A percentile compares a stretch with the other conserved stretches of the same genome.
Evolutionary conservation across 2,329 filamentous ascomycete species (phyloP).

Genomic region (Aspergillus vadensis): DNA sequence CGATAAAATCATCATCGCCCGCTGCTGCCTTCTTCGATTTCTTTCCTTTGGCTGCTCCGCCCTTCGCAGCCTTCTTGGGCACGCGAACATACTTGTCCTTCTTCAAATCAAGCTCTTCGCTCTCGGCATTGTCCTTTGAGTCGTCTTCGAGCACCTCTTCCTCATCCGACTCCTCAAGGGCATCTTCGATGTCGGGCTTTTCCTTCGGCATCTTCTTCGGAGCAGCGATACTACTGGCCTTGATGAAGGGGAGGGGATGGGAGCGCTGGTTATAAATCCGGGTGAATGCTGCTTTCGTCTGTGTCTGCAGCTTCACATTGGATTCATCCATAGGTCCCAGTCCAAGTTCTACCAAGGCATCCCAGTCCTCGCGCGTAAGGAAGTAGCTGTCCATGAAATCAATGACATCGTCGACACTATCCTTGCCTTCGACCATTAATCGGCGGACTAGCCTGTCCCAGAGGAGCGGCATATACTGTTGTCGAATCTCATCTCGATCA

Average conservation of each 20-base stretch:
- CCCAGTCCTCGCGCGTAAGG: constrained; percentile 91
- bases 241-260: constrained; percentile 95
- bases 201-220: constrained; percentile 72
- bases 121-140: constrained; percentile 65
- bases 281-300: constrained; percentile 88
- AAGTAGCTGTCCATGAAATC: constrained; percentile 97
- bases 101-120: constrained; percentile 78
- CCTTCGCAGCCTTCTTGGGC: constrained; percentile 68
- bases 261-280: constrained; percentile 83
- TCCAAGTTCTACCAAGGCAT: constrained; percentile 87
- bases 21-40: constrained; percentile 54
- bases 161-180: constrained; percentile 86
- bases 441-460: constrained; percentile 79
- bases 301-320: constrained; percentile 73
- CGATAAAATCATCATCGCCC: constrained; percentile 22
- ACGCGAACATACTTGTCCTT: constrained; percentile 97
- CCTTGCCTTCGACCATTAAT: constrained; percentile 77
- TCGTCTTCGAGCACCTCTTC: constrained; percentile 59
- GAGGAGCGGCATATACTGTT: constrained; percentile 87
- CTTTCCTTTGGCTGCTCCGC: constrained; percentile 47
- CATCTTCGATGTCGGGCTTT: constrained; percentile 92
- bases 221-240: constrained; percentile 74
- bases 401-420: constrained; percentile 79
- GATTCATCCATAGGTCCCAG: constrained; percentile 81
- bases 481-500: constrained; percentile 88